Conservation (phyloP, 2,329 filamentous ascomycete genomes). For the Blastomyces parvus region DNA sequence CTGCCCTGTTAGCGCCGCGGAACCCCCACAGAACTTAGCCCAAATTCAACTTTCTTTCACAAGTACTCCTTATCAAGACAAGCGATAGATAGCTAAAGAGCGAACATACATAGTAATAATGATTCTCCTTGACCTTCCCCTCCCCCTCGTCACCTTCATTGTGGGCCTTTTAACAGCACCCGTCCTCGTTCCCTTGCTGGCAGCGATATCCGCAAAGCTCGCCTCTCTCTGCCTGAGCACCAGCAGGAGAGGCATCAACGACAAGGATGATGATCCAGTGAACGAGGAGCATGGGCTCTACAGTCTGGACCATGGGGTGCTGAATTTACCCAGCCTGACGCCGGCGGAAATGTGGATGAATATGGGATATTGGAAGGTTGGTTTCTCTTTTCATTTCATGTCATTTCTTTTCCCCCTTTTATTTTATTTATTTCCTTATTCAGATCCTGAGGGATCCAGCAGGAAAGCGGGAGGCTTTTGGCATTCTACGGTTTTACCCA, state of each 20-base stretch:
- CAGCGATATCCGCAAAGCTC: neutral
- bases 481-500: too few relatives aligned
- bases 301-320: slow-evolving; percentile 47
- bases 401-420: neutral
- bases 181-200: slow-evolving; percentile 3
- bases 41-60: too few relatives aligned
- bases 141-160: neutral
- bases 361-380: slow-evolving; percentile 50
- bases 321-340: slow-evolving; percentile 41
- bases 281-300: slow-evolving; percentile 27
- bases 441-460: too few relatives aligned
- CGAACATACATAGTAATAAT: neutral
- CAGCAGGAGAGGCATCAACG: neutral
- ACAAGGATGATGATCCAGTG: neutral
- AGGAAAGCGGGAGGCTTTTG: too few relatives aligned
- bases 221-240: neutral
- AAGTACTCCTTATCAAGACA: too few relatives aligned
- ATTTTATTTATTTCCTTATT: neutral
- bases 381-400: slow-evolving; percentile 6
- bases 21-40: neutral
- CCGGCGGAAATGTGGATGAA: slow-evolving; percentile 54
- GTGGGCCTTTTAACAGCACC: neutral
- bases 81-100: neutral
- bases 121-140: neutral
- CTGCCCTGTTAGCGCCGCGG: too few relatives aligned